These are phyloP conservation scores for Chlorencoelia australis DNA, from an alignment of 2,329 filamentous ascomycete species.

Conservation along the genomic window DNA sequence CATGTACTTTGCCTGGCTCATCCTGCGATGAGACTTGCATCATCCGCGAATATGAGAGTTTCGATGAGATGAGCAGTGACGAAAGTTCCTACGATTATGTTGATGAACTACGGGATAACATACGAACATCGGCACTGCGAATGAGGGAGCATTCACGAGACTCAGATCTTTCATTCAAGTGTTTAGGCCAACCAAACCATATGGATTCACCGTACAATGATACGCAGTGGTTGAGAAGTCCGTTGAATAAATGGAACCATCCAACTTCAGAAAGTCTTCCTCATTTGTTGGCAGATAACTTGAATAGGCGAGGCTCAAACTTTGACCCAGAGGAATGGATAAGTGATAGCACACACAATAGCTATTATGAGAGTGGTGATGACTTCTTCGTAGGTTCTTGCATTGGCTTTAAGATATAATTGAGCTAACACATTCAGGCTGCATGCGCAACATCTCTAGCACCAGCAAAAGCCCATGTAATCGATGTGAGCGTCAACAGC, in stretches of 20 bases:
- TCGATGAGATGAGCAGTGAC: conserved; percentile 1
- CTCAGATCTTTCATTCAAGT: conserved; percentile 22
- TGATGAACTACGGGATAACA: not conserved
- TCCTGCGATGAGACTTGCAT: conserved; percentile 10
- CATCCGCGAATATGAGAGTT: conserved; percentile 9
- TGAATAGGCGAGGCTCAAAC: conserved; percentile 4
- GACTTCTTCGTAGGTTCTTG: conserved; percentile 15
- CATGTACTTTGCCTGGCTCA: conserved; percentile 7
- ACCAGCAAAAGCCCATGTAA: conserved; percentile 17
- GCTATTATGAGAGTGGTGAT: conserved; percentile 11
- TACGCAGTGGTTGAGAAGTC: conserved; percentile 12
- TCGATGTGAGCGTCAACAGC: conserved; percentile 14
- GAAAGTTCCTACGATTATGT: not conserved
- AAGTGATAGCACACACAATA: conserved; percentile 14
- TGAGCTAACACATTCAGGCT: conserved; percentile 7
- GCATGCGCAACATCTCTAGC: conserved; percentile 17
- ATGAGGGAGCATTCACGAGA: conserved; percentile 5
- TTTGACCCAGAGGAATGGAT: conserved; percentile 18
- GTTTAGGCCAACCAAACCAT: conserved; percentile 5
- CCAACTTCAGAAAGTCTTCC: conserved; percentile 2
- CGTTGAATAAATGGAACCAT: conserved; percentile 2
- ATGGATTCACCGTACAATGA: conserved; percentile 11
- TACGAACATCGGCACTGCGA: not conserved
- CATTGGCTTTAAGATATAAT: not conserved
- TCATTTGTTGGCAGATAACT: conserved; percentile 5